Percentiles rank a stretch among this genome's conserved stretches.
Evolutionary conservation across 169 alveolate genomes (phyloP).

Genomic region (Fabrea salina): DNA sequence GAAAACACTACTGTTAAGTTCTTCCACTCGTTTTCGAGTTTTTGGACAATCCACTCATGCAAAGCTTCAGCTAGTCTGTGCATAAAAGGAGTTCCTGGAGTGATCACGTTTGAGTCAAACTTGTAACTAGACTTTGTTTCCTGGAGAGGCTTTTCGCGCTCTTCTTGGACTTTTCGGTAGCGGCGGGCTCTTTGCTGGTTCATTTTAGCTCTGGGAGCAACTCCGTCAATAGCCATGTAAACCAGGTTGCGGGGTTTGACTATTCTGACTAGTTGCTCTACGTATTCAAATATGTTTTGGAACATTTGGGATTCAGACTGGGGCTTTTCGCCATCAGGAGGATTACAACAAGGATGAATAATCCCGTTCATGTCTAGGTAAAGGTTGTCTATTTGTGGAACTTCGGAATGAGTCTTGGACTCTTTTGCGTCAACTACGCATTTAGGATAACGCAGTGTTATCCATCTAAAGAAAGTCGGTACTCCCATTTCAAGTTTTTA

Average conservation of each 20-base stretch:
- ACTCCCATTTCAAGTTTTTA: slow-evolving; percentile 99
- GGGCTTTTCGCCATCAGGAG: slow-evolving; percentile 86
- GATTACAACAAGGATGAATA: slow-evolving; percentile 97
- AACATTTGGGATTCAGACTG: slow-evolving; percentile 91
- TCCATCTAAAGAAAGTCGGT: slow-evolving; percentile 98
- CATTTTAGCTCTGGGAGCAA: slow-evolving; percentile 99
- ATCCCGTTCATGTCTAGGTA: slow-evolving; percentile 99
- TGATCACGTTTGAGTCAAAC: slow-evolving; percentile 98
- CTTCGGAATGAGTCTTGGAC: slow-evolving; percentile 85
- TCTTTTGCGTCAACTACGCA: slow-evolving; percentile 70
- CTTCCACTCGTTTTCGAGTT: slow-evolving; percentile 34
- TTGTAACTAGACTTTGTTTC: slow-evolving; percentile 22
- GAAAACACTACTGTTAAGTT: slow-evolving; percentile 65
- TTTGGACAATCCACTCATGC: slow-evolving; percentile 35
- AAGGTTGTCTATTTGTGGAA: slow-evolving; percentile 87
- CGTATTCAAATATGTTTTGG: slow-evolving; percentile 87
- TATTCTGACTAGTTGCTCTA: slow-evolving; percentile 91
- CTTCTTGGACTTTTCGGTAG: slow-evolving; percentile 61
- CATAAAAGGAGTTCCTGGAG: slow-evolving; percentile 99
- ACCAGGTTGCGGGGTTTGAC: slow-evolving; percentile 93
- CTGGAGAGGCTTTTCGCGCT: slow-evolving; percentile 49
- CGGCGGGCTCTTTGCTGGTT: slow-evolving; percentile 96
- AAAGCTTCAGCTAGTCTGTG: slow-evolving; percentile 59
- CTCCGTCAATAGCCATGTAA: slow-evolving; percentile 98
- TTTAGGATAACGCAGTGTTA: slow-evolving; percentile 94